Evolutionary conservation across 306 rosid genomes (phyloP).

Genomic region (Neltuma alba): DNA sequence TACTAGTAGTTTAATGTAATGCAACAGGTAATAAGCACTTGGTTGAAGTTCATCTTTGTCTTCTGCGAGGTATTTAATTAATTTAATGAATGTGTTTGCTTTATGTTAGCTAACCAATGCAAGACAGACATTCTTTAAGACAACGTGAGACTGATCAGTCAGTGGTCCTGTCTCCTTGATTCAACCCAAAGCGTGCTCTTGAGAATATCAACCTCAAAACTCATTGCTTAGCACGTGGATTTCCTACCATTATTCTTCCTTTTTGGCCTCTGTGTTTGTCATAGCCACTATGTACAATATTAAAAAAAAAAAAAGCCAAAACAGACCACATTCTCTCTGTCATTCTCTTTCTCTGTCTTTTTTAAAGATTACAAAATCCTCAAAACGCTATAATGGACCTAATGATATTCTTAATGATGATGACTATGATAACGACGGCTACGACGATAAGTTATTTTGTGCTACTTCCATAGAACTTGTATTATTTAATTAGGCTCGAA

Average conservation of each 20-base stretch:
- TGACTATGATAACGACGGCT: slow-evolving; percentile 48
- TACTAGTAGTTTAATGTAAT: not conserved
- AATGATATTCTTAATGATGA: slow-evolving; percentile 74
- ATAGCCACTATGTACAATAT: slow-evolving; percentile 1
- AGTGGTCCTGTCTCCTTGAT: slow-evolving; percentile 99
- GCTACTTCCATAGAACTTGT: not conserved
- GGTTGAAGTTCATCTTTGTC: slow-evolving; percentile 21
- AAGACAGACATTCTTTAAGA: slow-evolving; percentile 82
- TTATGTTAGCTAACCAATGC: slow-evolving; percentile 55
- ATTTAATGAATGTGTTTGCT: not conserved
- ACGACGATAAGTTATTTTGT: slow-evolving; percentile 30
- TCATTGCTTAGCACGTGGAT: slow-evolving; percentile 88
- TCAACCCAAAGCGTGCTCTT: slow-evolving; percentile 99
- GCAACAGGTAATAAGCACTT: not conserved
- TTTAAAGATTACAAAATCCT: slow-evolving; percentile 26
- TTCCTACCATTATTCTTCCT: slow-evolving; percentile 45
- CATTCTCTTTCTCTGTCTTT: slow-evolving; percentile 15
- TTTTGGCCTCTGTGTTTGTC: slow-evolving; percentile 51
- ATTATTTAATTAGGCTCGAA: slow-evolving; percentile 39
- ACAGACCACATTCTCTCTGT: too few relatives aligned
- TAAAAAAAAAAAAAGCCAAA: too few relatives aligned
- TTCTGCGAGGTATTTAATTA: too few relatives aligned
- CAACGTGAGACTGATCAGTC: slow-evolving; percentile 54
- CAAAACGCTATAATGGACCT: slow-evolving; percentile 33
- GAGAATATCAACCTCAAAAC: slow-evolving; percentile 62